These are phyloP conservation scores for Rhizopogon rudus DNA, from an alignment of 768 basidiomycete genomes.

Conservation along the genomic window DNA sequence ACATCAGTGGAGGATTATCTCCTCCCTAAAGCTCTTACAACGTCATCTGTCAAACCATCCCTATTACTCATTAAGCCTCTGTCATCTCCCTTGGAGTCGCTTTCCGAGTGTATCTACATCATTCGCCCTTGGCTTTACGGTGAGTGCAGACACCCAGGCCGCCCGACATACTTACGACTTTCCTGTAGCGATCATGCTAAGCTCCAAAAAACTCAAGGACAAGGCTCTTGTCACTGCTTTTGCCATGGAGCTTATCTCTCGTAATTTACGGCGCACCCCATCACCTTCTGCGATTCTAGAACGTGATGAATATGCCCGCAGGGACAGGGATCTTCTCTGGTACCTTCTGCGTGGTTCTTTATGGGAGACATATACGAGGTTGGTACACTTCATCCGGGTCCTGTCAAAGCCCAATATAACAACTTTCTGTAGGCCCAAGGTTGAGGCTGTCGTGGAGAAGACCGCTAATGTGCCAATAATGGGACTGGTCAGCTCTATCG, in stretches of 20 bases:
- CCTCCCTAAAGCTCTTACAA: conserved; percentile 74
- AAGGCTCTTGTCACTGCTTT: conserved; percentile 63
- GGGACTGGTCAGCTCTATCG: conserved; percentile 61
- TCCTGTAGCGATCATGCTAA: conserved; percentile 19
- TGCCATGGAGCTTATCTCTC: conserved; percentile 66
- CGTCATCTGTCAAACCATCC: conserved; percentile 67
- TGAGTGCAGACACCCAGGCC: conserved; percentile 25
- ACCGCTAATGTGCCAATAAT: conserved; percentile 57
- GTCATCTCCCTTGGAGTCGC: conserved; percentile 65
- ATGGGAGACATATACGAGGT: conserved; percentile 58
- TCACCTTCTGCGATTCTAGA: conserved; percentile 60
- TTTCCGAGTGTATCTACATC: conserved; percentile 67
- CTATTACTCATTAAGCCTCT: conserved; percentile 60
- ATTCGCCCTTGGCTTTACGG: conserved; percentile 77
- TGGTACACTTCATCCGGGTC: conserved; percentile 1
- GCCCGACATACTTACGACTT: neutral
- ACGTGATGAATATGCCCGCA: conserved; percentile 71
- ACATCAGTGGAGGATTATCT: conserved; percentile 74
- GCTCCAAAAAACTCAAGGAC: conserved; percentile 27
- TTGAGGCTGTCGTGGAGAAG: conserved; percentile 56
- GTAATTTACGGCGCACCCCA: conserved; percentile 66
- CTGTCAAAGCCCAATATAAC: neutral
- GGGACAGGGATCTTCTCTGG: conserved; percentile 81
- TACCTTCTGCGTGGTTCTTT: conserved; percentile 83
- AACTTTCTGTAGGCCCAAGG: conserved; percentile 56